phyloP scores from a whole-genome alignment of 2,329 filamentous ascomycete species.

The Aspergillus brunneoviolaceus region DNA sequence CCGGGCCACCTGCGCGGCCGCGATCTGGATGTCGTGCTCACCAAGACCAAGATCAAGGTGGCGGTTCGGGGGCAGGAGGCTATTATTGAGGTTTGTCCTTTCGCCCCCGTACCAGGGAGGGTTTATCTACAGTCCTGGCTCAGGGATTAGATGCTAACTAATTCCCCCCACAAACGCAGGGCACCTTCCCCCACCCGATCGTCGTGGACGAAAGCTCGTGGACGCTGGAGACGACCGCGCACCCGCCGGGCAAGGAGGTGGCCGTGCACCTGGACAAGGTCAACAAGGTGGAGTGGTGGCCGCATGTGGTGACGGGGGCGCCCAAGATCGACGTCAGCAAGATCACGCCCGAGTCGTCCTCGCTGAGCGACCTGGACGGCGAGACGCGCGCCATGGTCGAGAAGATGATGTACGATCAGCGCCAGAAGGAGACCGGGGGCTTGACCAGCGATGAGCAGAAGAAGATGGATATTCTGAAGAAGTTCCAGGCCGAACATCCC shows the following conservation, averaged over 20 bases:
- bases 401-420: conserved; percentile 99
- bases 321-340: conserved; percentile 94
- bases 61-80: conserved; percentile 86
- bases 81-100: conserved; percentile 66
- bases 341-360: conserved; percentile 90
- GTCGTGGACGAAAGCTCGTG: conserved; percentile 86
- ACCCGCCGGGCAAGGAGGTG: conserved; percentile 64
- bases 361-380: conserved; percentile 87
- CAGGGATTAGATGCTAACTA: too few species aligned
- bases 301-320: conserved; percentile 80
- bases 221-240: conserved; percentile 73
- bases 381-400: conserved; percentile 97
- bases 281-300: conserved; percentile 99
- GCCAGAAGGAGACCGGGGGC: conserved; percentile 89
- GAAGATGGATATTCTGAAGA: conserved; percentile 87
- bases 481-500: conserved; percentile 81
- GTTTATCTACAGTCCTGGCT: too few species aligned
- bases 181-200: conserved; percentile 78
- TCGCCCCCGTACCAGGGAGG: too few species aligned
- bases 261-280: conserved; percentile 89
- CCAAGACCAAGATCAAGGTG: conserved; percentile 73
- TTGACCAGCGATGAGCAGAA: conserved; percentile 92
- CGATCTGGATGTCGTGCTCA: conserved; percentile 80
- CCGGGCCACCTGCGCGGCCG: conserved; percentile 79
- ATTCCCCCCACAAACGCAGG: conserved; percentile 52